These are phyloP conservation scores for Sclerotinia subarctica DNA, from an alignment of 2,329 filamentous ascomycete species.

Conservation along the genomic window DNA sequence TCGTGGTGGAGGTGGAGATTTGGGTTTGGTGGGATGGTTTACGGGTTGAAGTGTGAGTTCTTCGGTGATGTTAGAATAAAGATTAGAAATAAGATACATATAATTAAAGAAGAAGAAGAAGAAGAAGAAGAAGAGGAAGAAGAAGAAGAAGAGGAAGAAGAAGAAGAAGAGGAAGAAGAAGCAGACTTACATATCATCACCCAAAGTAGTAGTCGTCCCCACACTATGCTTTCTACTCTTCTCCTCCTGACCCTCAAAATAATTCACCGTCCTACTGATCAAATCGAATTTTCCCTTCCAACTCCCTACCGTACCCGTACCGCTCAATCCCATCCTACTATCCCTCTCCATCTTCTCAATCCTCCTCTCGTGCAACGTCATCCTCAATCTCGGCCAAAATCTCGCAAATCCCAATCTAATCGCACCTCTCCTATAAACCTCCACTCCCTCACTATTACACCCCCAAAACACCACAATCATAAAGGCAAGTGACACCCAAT, in stretches of 20 bases:
- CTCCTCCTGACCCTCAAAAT: slow-evolving; percentile 28
- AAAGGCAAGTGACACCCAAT: slow-evolving; percentile 51
- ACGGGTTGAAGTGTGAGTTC: not conserved
- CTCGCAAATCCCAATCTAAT: slow-evolving; percentile 30
- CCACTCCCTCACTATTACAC: slow-evolving; percentile 56
- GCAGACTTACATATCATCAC: slow-evolving; percentile 14
- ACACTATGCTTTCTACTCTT: slow-evolving; percentile 19
- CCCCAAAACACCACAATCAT: slow-evolving; percentile 63
- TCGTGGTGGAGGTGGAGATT: not conserved
- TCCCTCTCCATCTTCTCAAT: slow-evolving; percentile 13
- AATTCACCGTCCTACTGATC: slow-evolving; percentile 29
- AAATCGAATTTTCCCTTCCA: slow-evolving; percentile 29
- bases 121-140: not conserved
- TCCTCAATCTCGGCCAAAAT: slow-evolving; percentile 28
- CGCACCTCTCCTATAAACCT: slow-evolving; percentile 45
- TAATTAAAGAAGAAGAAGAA: too few relatives aligned
- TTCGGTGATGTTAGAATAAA: not conserved
- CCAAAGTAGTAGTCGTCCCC: not conserved
- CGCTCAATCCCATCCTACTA: not conserved
- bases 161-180: not conserved
- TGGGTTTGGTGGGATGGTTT: not conserved
- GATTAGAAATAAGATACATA: not conserved
- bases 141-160: not conserved
- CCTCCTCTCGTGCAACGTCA: slow-evolving; percentile 21
- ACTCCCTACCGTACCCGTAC: not conserved